Evolutionary conservation across 805 yeast species (phyloP).

Genomic region (Geotrichum ghanense): DNA sequence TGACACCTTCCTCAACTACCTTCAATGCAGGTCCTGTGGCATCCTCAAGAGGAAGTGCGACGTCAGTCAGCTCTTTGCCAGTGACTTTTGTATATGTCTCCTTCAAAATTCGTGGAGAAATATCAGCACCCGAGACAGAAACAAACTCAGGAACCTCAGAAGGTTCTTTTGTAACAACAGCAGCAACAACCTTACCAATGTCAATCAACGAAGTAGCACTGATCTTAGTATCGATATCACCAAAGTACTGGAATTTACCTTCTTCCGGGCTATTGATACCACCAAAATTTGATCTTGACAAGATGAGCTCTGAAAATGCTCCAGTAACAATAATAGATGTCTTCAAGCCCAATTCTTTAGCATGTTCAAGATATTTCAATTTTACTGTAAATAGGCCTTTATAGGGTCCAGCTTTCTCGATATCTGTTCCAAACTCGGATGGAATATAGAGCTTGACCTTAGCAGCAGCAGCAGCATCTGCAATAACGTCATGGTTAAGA

Average conservation of each 20-base stretch:
- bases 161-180: constrained; percentile 25
- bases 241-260: constrained; percentile 29
- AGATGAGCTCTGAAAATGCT: constrained; percentile 15
- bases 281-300: constrained; percentile 15
- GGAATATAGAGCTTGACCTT: constrained; percentile 44
- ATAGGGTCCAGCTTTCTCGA: constrained; percentile 2
- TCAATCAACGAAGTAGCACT: constrained; percentile 31
- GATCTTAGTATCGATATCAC: constrained; percentile 29
- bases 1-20: background rate
- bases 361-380: constrained; percentile 2
- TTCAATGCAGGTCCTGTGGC: background rate
- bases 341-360: constrained; percentile 8
- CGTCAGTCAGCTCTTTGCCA: background rate
- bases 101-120: background rate
- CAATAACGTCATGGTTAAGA: constrained; percentile 23
- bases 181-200: constrained; percentile 34
- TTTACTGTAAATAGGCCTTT: background rate
- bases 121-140: background rate
- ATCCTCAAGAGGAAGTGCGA: background rate
- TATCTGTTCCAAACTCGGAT: constrained; percentile 44
- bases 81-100: background rate
- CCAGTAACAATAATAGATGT: constrained; percentile 6
- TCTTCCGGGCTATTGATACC: constrained; percentile 28
- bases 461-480: constrained; percentile 31
- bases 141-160: background rate